Conservation (phyloP, 164 flowering plant species). For the Brasenia schreberi region DNA sequence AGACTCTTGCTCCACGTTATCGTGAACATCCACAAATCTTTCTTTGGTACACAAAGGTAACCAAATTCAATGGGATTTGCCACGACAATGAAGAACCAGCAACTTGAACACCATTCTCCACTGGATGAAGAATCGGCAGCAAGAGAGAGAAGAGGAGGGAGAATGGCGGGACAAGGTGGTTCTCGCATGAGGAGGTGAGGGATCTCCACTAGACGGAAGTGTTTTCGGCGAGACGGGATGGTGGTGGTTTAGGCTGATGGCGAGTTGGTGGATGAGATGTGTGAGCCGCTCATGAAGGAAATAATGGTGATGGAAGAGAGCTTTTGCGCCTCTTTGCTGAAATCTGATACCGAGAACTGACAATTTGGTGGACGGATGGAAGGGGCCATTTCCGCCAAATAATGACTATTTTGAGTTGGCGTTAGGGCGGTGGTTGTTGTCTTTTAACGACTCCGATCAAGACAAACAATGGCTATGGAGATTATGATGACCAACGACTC, state of each 20-base stretch:
- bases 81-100: slow-evolving; percentile 25
- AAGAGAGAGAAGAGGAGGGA: too few relatives aligned
- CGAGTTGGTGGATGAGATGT: slow-evolving; percentile 1
- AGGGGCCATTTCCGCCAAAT: too few relatives aligned
- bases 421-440: too few relatives aligned
- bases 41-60: slow-evolving; percentile 23
- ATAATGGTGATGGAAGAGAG: too few relatives aligned
- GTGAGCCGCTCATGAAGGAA: too few relatives aligned
- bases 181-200: slow-evolving; percentile 10
- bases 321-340: background rate
- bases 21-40: slow-evolving; percentile 15
- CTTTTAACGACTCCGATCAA: too few relatives aligned
- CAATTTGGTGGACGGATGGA: too few relatives aligned
- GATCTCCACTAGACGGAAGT: slow-evolving; percentile 18
- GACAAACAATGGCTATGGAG: too few relatives aligned
- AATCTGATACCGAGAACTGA: too few relatives aligned
- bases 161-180: slow-evolving; percentile 1
- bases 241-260: background rate
- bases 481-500: too few relatives aligned
- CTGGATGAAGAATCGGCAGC: slow-evolving; percentile 32
- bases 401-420: too few relatives aligned
- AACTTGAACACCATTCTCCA: slow-evolving; percentile 36
- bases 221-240: slow-evolving; percentile 4
- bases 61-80: slow-evolving; percentile 24
- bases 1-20: slow-evolving; percentile 30